These are phyloP conservation scores for Arthroderma sp. DNA, from an alignment of 2,329 filamentous ascomycete genomes.

Conservation along the genomic window DNA sequence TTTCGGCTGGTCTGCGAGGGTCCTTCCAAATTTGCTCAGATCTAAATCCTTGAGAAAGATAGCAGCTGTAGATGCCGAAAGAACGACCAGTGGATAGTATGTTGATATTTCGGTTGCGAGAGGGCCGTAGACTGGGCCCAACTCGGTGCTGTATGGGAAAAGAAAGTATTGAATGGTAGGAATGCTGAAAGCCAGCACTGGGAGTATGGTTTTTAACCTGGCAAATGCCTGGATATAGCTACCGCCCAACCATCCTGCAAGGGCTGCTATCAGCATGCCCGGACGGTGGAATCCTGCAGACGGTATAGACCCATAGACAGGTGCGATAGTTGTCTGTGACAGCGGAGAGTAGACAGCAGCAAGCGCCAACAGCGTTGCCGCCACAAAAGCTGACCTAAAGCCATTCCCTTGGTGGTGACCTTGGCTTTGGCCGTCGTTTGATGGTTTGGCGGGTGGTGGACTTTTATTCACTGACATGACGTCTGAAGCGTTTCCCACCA, in stretches of 20 bases:
- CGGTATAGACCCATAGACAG: conserved; percentile 78
- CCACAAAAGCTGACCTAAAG: neutral
- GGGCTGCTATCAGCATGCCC: conserved; percentile 51
- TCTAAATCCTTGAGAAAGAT: conserved; percentile 49
- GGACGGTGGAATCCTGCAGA: conserved; percentile 57
- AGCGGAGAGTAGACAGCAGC: conserved; percentile 29
- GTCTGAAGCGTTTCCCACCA: no score
- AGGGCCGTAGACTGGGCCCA: conserved; percentile 62
- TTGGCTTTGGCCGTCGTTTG: no score
- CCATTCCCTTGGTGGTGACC: neutral
- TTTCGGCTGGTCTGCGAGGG: conserved; percentile 49
- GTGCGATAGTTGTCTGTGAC: conserved; percentile 59
- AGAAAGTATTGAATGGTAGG: conserved; percentile 60
- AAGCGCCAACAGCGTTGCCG: conserved; percentile 17
- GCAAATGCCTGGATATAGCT: conserved; percentile 37
- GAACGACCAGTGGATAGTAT: conserved; percentile 52
- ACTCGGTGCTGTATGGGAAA: conserved; percentile 49
- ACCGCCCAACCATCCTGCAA: conserved; percentile 60
- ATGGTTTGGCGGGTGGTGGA: neutral
- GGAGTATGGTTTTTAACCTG: conserved; percentile 43
- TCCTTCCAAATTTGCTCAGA: conserved; percentile 41
- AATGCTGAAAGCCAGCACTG: conserved; percentile 61
- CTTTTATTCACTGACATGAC: neutral
- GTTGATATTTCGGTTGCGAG: conserved; percentile 60
- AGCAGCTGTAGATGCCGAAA: conserved; percentile 52